Percentiles rank a stretch among this genome's conserved stretches.
phyloP scores from a whole-genome alignment of 768 basidiomycete genomes.

The Boletus pseudopeckii region DNA sequence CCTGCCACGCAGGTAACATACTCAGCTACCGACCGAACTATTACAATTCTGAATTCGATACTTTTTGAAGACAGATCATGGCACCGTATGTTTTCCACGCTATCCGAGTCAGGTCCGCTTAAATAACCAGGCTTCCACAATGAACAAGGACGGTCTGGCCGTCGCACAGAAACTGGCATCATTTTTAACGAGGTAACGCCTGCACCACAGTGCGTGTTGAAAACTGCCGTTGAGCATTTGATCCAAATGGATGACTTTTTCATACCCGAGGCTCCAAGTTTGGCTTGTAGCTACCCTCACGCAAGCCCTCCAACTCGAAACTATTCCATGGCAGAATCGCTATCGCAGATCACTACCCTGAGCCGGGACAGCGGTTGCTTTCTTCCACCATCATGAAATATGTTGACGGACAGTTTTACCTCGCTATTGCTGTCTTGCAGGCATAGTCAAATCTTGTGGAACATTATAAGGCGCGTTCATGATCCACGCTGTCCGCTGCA shows the following conservation, averaged over 20 bases:
- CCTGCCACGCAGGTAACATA: too few relatives aligned
- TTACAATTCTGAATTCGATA: too few relatives aligned
- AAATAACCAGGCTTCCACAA: slow-evolving; percentile 54
- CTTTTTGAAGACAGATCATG: slow-evolving; percentile 63
- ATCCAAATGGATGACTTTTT: too few relatives aligned
- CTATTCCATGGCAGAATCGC: not conserved
- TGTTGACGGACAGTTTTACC: slow-evolving; percentile 61
- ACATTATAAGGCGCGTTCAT: slow-evolving; percentile 60
- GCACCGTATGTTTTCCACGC: slow-evolving; percentile 47
- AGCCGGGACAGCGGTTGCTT: slow-evolving; percentile 79
- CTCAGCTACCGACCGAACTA: too few relatives aligned
- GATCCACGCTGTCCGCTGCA: slow-evolving; percentile 71
- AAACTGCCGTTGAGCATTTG: too few relatives aligned
- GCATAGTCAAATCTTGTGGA: slow-evolving; percentile 77
- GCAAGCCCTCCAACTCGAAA: slow-evolving; percentile 36
- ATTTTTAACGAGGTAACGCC: slow-evolving; percentile 71
- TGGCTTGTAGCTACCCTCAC: slow-evolving; percentile 79
- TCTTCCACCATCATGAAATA: slow-evolving; percentile 78
- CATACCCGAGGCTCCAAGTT: slow-evolving; percentile 39
- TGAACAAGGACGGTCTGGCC: slow-evolving; percentile 84
- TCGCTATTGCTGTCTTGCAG: slow-evolving; percentile 70
- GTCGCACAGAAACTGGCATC: slow-evolving; percentile 70
- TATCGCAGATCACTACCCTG: slow-evolving; percentile 73
- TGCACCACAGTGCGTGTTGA: not conserved
- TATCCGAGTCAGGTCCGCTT: not conserved